These are phyloP conservation scores for Blastocystis sp. DNA, from an alignment of 352 stramenopile species.

Conservation along the genomic window DNA sequence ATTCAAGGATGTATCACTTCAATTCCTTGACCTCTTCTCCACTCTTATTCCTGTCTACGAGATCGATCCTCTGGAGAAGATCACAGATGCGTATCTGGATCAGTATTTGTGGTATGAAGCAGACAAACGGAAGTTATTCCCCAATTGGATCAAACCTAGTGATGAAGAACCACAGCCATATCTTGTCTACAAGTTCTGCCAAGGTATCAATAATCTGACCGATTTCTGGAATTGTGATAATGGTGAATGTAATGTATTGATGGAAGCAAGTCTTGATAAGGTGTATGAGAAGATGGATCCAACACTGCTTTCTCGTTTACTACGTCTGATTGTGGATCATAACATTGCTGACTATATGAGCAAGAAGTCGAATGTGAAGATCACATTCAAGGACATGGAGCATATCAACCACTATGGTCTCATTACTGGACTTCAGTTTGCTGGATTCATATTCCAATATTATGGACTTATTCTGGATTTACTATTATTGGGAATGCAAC, in stretches of 20 bases:
- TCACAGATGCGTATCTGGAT: constrained; percentile 93
- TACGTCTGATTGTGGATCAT: constrained; percentile 97
- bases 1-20: constrained; percentile 99
- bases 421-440: constrained; percentile 94
- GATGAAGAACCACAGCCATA: constrained; percentile 95
- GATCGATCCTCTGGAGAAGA: constrained; percentile 98
- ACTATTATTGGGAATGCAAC: constrained; percentile 88
- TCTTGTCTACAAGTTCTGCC: constrained; percentile 99
- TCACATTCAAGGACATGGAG: constrained; percentile 98
- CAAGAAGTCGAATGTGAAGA: constrained; percentile 97
- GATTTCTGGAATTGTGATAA: constrained; percentile 93
- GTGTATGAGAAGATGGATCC: constrained; percentile 99
- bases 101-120: constrained; percentile 99
- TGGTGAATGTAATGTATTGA: constrained; percentile 95
- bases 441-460: constrained; percentile 93
- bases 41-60: constrained; percentile 96
- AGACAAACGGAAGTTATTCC: constrained; percentile 98
- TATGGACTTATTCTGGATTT: constrained; percentile 97
- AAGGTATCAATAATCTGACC: constrained; percentile 98
- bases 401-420: constrained; percentile 99
- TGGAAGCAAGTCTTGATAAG: constrained; percentile 96
- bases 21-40: constrained; percentile 99
- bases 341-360: constrained; percentile 99
- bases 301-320: constrained; percentile 91
- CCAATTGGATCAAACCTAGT: constrained; percentile 97